These are phyloP conservation scores for Lupinus albus DNA, from an alignment of 306 rosid genomes.

Conservation along the genomic window DNA sequence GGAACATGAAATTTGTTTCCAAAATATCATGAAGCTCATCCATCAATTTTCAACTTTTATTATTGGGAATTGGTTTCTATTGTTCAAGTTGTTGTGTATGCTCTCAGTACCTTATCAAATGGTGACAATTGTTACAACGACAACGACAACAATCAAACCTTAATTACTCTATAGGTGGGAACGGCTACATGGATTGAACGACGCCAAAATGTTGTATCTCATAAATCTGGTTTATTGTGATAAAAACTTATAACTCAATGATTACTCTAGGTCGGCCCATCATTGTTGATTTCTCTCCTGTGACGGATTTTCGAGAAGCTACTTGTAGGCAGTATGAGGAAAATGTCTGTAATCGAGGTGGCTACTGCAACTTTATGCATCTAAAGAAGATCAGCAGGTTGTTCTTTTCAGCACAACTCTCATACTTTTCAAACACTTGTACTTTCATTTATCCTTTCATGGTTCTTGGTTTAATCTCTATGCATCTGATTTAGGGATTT, in stretches of 20 bases:
- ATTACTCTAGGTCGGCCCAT: constrained; percentile 77
- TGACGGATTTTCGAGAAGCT: constrained; percentile 99
- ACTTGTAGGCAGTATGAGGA: constrained; percentile 99
- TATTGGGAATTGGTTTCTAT: not conserved
- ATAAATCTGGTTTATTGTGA: too few species aligned
- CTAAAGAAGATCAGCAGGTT: constrained; percentile 94
- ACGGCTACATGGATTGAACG: too few species aligned
- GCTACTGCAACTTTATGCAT: constrained; percentile 98
- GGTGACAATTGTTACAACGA: too few species aligned
- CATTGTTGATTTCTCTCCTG: constrained; percentile 96
- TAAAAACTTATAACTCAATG: constrained; percentile 1
- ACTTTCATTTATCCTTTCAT: not conserved
- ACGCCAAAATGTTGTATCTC: too few species aligned
- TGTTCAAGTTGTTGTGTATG: not conserved
- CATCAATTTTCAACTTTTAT: not conserved
- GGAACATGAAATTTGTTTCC: not conserved
- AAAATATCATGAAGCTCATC: not conserved
- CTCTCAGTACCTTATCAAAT: too few species aligned
- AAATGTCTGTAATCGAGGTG: constrained; percentile 97
- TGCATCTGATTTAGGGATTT: constrained; percentile 64
- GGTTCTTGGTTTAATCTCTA: constrained; percentile 1
- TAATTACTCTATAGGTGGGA: too few species aligned
- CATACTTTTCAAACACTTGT: not conserved
- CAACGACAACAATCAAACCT: too few species aligned
- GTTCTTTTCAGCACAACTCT: constrained; percentile 6